Base-by-base conservation (phyloP, 331 rosid genomes). In the Quercus tomentella region DNA sequence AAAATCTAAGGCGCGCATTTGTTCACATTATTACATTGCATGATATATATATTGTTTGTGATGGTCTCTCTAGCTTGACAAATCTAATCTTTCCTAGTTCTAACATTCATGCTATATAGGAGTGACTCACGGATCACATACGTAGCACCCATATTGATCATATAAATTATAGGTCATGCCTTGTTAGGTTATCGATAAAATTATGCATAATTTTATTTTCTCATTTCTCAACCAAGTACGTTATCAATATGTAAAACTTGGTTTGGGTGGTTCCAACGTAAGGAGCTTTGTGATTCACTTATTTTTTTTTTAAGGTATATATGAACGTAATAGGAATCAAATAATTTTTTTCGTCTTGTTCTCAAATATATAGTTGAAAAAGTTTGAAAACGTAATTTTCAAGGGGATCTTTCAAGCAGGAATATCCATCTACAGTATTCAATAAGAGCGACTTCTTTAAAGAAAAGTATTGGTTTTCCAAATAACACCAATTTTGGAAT, bases 101-200 rank as follows among this genome's bases (percentile, higher is more conserved):
- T 17, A 16, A 65, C n/a, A 12, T 63, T 35, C 41, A 63, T 65
- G 70, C 43, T 28, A 16, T 11, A 49, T 26, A 30, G 76, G 76
- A 49, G 82, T 87, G 84, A 88, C 77, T 86, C 87, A 58, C 55
- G 75, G 74, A 15, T 49, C 72, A 82, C 80, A 41, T 77, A 89
- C 92, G 94, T 89, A 80, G 89, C 93, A 62, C 54, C 77, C 31
- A 76, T 88, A 70, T 76, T 82, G 1, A 77, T 91, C 93, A 87
- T 87, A 76, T 65, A 85, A 37, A 43, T 81, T 79, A 75, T 76
- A 28, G 80, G 82, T 82, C 78, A 70, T 77, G 23, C 76, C 45
- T 41, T 41, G 45, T 41, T 22, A 3, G 21, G 28, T 37, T 8
- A 25, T 73, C 78, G 31, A 49, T 7, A 61, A 4, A 61, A 54